Base-by-base conservation (phyloP, 768 basidiomycete genomes). In the Chalciporus piperatus region DNA sequence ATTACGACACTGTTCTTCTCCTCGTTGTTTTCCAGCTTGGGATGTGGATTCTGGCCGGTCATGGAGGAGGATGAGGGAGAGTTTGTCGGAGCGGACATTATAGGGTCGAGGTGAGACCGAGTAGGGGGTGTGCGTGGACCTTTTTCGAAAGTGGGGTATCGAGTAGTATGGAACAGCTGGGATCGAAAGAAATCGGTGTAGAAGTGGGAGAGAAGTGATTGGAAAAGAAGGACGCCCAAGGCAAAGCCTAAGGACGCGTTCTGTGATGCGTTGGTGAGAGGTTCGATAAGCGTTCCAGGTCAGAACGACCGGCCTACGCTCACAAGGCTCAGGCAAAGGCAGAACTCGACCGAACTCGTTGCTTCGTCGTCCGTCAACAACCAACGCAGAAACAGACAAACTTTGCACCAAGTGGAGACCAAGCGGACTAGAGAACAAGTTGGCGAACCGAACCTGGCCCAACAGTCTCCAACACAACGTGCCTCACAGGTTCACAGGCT, bases 1-100 rank as follows among this genome's bases (percentile, higher is more conserved):
- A 97, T 90, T 47, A 96, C 93, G 62, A 97, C 92, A 67, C 91
- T 87, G 66, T 88, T 88, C 78, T 84, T 86, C 69, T 88, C 86
- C 61, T 88, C 86, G 58, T 76, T 82, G 63, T 81, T 83, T 68
- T 84, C 79, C 43, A 76, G 66, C 46, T 76, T 50, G 30, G 74
- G 71, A 60, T 79, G 74, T 20, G 74, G 69, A 58, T 74, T 80
- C 63, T 79, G 78, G 51, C 76, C 77, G 45, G 76, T 74, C 57
- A 69, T 68, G 55, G 71, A 65, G 56, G 71, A 67, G 51, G 75
- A 63, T 52, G 74, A 67, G 48, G 75, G 69, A 49, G 82, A 74
- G 53, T 78, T 72, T 33, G 79, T 74, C 60, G 80, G 68, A 54
- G 72, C 64, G 54, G 82, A 80, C 80, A 83, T 75, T 49, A 69